Conservation (phyloP, 768 basidiomycete species). For the Pleurotus ostreatus region DNA sequence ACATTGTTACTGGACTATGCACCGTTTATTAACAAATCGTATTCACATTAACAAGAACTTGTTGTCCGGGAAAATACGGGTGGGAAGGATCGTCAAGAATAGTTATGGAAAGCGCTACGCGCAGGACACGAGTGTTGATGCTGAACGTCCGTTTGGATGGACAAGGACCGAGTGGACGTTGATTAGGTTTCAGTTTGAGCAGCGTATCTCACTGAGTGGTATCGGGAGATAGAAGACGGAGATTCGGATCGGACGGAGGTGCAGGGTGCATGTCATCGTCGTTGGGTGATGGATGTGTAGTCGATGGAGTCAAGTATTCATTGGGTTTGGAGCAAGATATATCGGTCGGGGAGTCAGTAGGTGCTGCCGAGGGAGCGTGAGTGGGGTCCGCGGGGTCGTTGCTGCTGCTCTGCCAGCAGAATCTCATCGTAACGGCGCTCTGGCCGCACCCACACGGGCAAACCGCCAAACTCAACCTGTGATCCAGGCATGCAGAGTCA, state of each 20-base stretch:
- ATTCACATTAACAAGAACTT: neutral
- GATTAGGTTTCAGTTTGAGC: too few species aligned
- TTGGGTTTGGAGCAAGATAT: neutral
- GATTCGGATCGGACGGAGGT: neutral
- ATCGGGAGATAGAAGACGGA: neutral
- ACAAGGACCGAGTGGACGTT: neutral
- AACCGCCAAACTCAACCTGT: neutral
- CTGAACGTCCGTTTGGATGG: neutral
- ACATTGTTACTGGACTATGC: too few species aligned
- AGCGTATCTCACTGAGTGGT: neutral
- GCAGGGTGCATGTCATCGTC: neutral
- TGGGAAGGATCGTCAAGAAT: neutral
- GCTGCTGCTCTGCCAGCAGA: neutral
- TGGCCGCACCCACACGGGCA: neutral
- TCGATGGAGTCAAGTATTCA: neutral
- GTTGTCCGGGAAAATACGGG: neutral
- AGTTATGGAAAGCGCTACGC: neutral
- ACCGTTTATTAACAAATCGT: too few species aligned
- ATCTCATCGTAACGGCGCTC: neutral
- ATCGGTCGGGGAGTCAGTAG: neutral
- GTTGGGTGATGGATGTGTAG: neutral
- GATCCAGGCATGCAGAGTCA: neutral
- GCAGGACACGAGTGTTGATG: neutral
- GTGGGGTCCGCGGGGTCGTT: neutral
- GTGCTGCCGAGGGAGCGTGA: neutral